Percentiles rank a stretch among this genome's conserved stretches.
Evolutionary conservation across 768 basidiomycete species (phyloP).

Genomic region (Lactarius sanguifluus): DNA sequence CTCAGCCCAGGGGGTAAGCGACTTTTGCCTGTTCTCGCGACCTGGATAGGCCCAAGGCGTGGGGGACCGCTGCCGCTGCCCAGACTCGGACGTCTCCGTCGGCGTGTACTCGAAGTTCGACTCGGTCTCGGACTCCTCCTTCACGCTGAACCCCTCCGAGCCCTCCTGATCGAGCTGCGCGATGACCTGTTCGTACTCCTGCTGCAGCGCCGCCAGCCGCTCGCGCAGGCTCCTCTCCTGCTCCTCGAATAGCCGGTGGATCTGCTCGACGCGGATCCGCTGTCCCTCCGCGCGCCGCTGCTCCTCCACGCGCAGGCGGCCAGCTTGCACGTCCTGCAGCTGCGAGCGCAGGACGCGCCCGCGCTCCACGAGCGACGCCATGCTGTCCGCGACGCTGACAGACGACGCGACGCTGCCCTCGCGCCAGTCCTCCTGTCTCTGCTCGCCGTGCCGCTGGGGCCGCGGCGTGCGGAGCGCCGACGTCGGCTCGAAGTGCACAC

Average conservation of each 20-base stretch:
- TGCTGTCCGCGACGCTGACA: not conserved
- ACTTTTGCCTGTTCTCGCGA: conserved; percentile 1
- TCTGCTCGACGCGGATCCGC: not conserved
- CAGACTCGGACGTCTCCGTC: conserved; percentile 3
- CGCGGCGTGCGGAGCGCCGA: conserved; percentile 2
- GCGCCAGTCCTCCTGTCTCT: not conserved
- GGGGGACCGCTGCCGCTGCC: not conserved
- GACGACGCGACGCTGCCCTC: conserved; percentile 3
- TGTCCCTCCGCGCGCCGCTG: not conserved
- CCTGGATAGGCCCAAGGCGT: not conserved
- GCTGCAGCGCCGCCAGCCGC: not conserved
- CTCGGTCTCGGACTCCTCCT: conserved; percentile 9
- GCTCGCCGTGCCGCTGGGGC: not conserved
- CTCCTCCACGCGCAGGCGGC: not conserved
- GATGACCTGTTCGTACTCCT: not conserved
- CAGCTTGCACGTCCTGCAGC: not conserved
- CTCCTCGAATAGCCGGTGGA: not conserved
- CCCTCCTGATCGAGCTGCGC: conserved; percentile 1
- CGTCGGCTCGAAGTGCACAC: not conserved
- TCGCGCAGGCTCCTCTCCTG: not conserved
- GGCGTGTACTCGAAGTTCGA: not conserved
- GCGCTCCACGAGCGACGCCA: conserved; percentile 11
- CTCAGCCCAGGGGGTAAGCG: conserved; percentile 1
- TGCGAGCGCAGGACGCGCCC: not conserved
- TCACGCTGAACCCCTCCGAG: not conserved